Evolutionary conservation across 164 flowering plant species (phyloP).

Genomic region (Protea cynaroides): DNA sequence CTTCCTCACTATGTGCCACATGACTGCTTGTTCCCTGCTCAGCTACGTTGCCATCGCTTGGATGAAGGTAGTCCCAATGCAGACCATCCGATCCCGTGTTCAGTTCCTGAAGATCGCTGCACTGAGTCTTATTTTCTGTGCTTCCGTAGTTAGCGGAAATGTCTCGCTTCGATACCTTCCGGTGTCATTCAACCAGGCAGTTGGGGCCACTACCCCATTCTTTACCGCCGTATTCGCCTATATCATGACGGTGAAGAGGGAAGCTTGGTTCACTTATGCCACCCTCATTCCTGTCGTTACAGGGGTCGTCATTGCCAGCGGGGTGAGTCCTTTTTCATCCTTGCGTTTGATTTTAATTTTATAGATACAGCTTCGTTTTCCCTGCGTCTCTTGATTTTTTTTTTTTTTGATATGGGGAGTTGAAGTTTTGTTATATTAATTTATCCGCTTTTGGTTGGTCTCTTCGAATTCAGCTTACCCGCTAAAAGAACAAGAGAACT

Average conservation of each 20-base stretch:
- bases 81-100: conserved; percentile 29
- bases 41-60: conserved; percentile 44
- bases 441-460: neutral
- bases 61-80: conserved; percentile 43
- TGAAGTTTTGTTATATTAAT: neutral
- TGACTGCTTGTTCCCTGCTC: conserved; percentile 47
- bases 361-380: neutral
- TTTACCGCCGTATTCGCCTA: conserved; percentile 49
- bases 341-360: neutral
- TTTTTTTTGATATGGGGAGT: too few relatives aligned
- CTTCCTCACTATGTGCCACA: conserved; percentile 52
- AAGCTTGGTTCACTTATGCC: conserved; percentile 46
- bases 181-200: conserved; percentile 49
- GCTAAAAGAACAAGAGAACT: neutral
- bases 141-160: conserved; percentile 47
- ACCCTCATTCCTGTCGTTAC: conserved; percentile 46
- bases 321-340: conserved; percentile 27
- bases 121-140: conserved; percentile 37
- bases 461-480: neutral
- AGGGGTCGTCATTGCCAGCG: conserved; percentile 48
- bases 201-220: conserved; percentile 48
- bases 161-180: conserved; percentile 42
- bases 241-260: conserved; percentile 41
- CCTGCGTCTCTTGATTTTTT: too few relatives aligned
- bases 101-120: conserved; percentile 43